A percentile compares a stretch with the other conserved stretches of the same genome.
These are phyloP conservation scores for Malus hybrid DNA, from an alignment of 331 rosid genomes.

Conservation along the genomic window DNA sequence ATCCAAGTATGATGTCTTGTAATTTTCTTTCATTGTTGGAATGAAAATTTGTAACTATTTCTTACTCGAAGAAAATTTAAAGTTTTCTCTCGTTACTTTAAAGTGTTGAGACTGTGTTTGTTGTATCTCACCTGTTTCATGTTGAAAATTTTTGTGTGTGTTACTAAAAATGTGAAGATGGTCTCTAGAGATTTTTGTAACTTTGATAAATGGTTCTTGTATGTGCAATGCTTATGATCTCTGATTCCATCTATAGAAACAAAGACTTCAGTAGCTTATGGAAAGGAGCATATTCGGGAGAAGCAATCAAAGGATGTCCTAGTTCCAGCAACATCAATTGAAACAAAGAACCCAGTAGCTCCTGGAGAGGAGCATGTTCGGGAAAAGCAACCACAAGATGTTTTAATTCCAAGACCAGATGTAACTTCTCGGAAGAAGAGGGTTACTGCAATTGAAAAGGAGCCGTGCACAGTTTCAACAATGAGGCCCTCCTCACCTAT, in stretches of 20 bases:
- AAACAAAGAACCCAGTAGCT: conserved; percentile 3
- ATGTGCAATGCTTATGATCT: background rate
- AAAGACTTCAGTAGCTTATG: conserved; percentile 6
- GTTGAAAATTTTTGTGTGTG: background rate
- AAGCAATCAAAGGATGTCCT: background rate
- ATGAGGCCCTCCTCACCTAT: conserved; percentile 4
- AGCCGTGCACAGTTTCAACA: conserved; percentile 3
- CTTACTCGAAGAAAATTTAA: too few relatives aligned
- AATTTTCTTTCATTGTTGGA: too few relatives aligned
- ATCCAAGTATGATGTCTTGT: too few relatives aligned
- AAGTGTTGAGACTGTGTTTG: background rate
- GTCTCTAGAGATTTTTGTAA: background rate
- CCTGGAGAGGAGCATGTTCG: background rate
- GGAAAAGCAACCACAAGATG: background rate
- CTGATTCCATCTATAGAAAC: background rate
- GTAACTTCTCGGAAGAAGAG: conserved; percentile 2
- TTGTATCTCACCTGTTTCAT: background rate
- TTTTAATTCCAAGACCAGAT: background rate
- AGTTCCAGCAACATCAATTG: background rate
- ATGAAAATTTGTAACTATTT: too few relatives aligned
- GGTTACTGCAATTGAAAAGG: conserved; percentile 1
- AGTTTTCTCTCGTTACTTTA: too few relatives aligned
- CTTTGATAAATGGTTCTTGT: background rate
- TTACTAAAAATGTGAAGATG: background rate
- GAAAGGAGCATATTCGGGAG: conserved; percentile 1